Base-by-base conservation (phyloP, 2,329 filamentous ascomycete species). In the Aspergillus sp. region DNA sequence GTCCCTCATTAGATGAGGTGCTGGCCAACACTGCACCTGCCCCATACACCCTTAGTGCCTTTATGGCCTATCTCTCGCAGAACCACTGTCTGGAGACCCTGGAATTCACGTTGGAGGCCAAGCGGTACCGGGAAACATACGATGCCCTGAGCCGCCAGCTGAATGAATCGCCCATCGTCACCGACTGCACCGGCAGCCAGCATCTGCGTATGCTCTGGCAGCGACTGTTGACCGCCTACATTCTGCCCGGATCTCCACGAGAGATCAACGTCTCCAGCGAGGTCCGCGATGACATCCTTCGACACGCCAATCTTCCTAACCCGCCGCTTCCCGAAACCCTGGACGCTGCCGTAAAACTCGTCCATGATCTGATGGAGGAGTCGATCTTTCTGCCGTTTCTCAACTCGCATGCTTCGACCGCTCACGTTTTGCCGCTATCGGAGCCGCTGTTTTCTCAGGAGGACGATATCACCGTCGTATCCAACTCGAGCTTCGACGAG, bases 321-420 rank as follows among this genome's bases (percentile, higher is more conserved):
- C 82, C 87, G 0, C 92, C 94, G 6, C 89, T 89, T 5, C 93
- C 95, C 1, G 86, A 88, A 42, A 86, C 88, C 57, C 82, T 99
- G 15, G 90, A 96, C 62, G 85, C 90, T 54, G 92, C 95, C 19
- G 90, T 96, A 23, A 85, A 86, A 63, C 96, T 96, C 62, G 91
- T 97, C 42, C 93, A 94, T 75, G 95, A 98, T 68, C 82, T 99
- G 58, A 98, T 99, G 93, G 96, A 96, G 70, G 95, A 98, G 74
- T 97, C 93, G 3, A 91, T 98, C 0, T 82, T 98, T 54, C 88
- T 96, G 0, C 93, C 94, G 0, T 99, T 98, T 73, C 83, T 98
- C 57, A 94, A 96, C 76, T 85, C 82, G 63, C 78, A 83, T 51
- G 82, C 81, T 61, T 78, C 81, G 1, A 79, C 82, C 48, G 78